These are phyloP conservation scores for Eimeria necatrix DNA, from an alignment of 169 alveolate species.

Conservation along the genomic window DNA sequence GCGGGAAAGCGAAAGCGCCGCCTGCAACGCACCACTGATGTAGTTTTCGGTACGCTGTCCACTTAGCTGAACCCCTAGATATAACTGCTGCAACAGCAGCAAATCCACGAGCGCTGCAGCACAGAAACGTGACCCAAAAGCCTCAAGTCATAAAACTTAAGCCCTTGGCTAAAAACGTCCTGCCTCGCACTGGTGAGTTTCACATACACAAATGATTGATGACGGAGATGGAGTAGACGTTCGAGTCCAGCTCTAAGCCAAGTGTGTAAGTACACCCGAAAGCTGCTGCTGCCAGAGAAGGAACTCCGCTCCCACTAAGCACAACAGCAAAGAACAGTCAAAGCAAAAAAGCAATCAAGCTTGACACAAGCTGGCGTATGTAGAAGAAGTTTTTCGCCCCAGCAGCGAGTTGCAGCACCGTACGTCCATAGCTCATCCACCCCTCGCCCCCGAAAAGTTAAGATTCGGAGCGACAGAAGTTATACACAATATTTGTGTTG, in stretches of 20 bases:
- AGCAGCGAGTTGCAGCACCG: not conserved
- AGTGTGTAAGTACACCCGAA: slow-evolving; percentile 72
- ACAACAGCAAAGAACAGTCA: not conserved
- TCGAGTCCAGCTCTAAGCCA: slow-evolving; percentile 71
- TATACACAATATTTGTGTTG: too few relatives aligned
- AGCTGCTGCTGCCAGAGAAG: slow-evolving; percentile 76
- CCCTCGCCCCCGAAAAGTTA: not conserved
- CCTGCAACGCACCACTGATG: not conserved
- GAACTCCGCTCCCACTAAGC: slow-evolving; percentile 76
- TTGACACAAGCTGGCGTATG: not conserved
- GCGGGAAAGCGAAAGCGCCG: not conserved
- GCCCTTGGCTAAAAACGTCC: not conserved
- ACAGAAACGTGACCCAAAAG: not conserved
- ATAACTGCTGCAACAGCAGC: slow-evolving; percentile 68
- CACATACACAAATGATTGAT: slow-evolving; percentile 55
- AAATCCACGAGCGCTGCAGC: slow-evolving; percentile 61
- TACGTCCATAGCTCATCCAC: not conserved
- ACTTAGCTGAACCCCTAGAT: slow-evolving; percentile 21
- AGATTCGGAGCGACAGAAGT: not conserved
- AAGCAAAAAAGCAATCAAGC: not conserved
- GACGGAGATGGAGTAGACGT: slow-evolving; percentile 72
- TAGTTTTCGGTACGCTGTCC: slow-evolving; percentile 18
- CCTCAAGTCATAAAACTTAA: not conserved
- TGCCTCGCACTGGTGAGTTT: not conserved
- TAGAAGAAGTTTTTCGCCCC: not conserved